These are phyloP conservation scores for Dictyostelium capitatum DNA, from an alignment of 78 protist species.

Conservation along the genomic window DNA sequence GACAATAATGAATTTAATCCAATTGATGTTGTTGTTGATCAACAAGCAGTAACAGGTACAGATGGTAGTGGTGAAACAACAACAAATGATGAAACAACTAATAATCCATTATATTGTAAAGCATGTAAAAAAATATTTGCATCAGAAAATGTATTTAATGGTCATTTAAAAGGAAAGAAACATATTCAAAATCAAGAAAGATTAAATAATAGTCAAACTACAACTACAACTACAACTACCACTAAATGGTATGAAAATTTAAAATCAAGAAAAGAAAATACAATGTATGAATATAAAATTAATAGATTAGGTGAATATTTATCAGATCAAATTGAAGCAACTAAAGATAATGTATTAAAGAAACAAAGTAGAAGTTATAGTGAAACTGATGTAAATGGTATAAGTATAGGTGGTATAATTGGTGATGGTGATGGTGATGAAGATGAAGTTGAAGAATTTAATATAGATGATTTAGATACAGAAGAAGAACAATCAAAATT, in stretches of 20 bases:
- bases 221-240: not conserved
- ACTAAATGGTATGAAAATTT: not conserved
- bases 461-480: constrained; percentile 84
- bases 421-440: constrained; percentile 46
- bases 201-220: not conserved
- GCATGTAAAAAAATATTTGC: constrained; percentile 79
- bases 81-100: not conserved
- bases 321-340: constrained; percentile 59
- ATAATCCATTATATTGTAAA: constrained; percentile 56
- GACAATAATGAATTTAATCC: constrained; percentile 25
- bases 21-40: not conserved
- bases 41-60: not conserved
- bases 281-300: constrained; percentile 45
- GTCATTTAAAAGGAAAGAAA: constrained; percentile 84
- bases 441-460: constrained; percentile 84
- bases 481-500: constrained; percentile 58
- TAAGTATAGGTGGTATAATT: not conserved
- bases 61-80: not conserved
- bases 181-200: constrained; percentile 15
- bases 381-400: constrained; percentile 24
- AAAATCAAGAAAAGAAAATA: constrained; percentile 35
- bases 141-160: constrained; percentile 84
- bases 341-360: constrained; percentile 70
- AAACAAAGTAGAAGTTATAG: constrained; percentile 82
- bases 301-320: constrained; percentile 35